Evolutionary conservation across 768 basidiomycete species (phyloP).

Genomic region (Cyclocybe aegerita): DNA sequence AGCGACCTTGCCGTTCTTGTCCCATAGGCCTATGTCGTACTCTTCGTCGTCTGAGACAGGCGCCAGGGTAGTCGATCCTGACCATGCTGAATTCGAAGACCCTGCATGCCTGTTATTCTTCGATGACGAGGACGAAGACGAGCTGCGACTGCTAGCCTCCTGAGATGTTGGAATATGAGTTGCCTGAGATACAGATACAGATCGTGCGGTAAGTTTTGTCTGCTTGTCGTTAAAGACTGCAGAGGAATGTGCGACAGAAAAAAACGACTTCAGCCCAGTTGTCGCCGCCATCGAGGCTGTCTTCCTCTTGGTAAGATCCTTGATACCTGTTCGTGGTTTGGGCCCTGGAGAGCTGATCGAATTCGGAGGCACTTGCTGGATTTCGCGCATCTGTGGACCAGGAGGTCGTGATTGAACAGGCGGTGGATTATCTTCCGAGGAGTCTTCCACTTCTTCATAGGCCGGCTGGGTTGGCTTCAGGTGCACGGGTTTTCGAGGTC

Average conservation of each 20-base stretch:
- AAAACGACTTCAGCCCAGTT: constrained; percentile 14
- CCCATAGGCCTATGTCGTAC: neutral
- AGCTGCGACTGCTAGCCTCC: neutral
- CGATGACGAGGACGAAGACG: neutral
- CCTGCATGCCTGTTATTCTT: too few relatives aligned
- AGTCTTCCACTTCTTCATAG: too few relatives aligned
- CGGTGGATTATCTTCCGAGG: neutral
- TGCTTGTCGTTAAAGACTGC: constrained; percentile 1
- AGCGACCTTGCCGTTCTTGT: neutral
- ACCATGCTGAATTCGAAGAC: too few relatives aligned
- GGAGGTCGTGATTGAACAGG: neutral
- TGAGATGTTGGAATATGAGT: neutral
- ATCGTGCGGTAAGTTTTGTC: neutral
- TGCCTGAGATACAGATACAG: neutral
- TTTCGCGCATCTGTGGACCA: neutral
- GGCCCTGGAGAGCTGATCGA: neutral
- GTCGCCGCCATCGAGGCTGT: neutral
- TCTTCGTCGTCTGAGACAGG: neutral
- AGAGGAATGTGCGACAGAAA: constrained; percentile 5
- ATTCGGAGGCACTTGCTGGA: neutral
- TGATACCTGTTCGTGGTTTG: constrained; percentile 7
- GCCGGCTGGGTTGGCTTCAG: too few relatives aligned
- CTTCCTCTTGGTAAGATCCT: constrained; percentile 20
- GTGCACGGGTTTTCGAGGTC: too few relatives aligned
- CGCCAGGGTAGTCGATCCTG: too few relatives aligned